A percentile compares a stretch with the other conserved stretches of the same genome.
These are phyloP conservation scores for Allium fistulosum DNA, from an alignment of 106 monocot genomes.

Conservation along the genomic window DNA sequence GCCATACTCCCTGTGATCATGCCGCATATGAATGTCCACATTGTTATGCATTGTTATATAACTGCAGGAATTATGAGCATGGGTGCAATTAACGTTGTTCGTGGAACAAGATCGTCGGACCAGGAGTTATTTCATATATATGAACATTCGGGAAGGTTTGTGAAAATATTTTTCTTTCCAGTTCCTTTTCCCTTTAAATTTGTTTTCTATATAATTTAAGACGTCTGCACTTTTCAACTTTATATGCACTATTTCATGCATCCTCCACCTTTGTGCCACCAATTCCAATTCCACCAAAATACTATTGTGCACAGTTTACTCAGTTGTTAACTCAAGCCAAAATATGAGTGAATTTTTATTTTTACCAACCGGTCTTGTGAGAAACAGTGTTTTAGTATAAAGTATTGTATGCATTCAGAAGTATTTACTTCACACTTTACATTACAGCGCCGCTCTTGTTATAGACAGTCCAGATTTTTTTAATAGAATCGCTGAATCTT, in stretches of 20 bases:
- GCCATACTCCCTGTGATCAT: neutral
- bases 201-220: no score
- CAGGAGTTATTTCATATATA: slow-evolving; percentile 79
- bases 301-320: no score
- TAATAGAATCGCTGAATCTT: slow-evolving; percentile 43
- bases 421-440: slow-evolving; percentile 7
- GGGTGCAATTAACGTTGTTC: slow-evolving; percentile 90
- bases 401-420: neutral
- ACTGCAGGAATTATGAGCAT: slow-evolving; percentile 80
- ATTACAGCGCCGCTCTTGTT: slow-evolving; percentile 66
- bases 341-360: no score
- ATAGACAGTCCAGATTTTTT: slow-evolving; percentile 75
- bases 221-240: no score
- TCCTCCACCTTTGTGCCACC: no score
- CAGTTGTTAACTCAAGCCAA: no score
- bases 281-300: no score
- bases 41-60: neutral
- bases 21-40: neutral
- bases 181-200: no score
- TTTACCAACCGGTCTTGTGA: no score
- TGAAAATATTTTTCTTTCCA: neutral
- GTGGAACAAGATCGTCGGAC: slow-evolving; percentile 75
- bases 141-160: slow-evolving; percentile 82
- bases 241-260: no score
- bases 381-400: no score